Evolutionary conservation across 169 alveolate genomes (phyloP), one percentile per base, ranked within the genome.

Genomic region (Amoebophrya sp.): DNA sequence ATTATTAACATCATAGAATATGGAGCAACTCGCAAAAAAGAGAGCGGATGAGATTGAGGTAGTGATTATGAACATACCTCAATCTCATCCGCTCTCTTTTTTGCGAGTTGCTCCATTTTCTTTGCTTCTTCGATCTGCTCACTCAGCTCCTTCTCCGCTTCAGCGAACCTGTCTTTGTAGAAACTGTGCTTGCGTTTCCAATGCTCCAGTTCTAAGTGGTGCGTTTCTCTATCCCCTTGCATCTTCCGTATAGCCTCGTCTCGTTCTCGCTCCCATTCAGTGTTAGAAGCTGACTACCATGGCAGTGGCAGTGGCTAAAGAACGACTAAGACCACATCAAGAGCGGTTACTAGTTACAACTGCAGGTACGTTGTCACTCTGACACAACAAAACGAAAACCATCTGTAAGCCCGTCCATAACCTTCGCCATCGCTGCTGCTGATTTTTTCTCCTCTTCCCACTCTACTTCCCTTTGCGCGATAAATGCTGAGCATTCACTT

Each of bases 161-260:
- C 83, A 26, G 39, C 83, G n/a, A 65, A 65, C 36, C 83, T 29
- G 83, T 65, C 83, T 65, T 65, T 65, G 83, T 65, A 65, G 83
- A 26, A 65, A 36, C 83, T 65, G 83, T 65, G 83, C 26, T 65
- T 65, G 39, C 83, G 83, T 26, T 65, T 65, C 83, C 83, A 65
- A 36, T 65, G 83, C 83, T 65, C 83, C 2, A 65, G 33, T 36
- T 65, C 83, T 18, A 65, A 36, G 39, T 6, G 39, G 33, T 65
- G 83, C 83, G 12, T 10, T 26, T 65, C 83, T 6, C 83, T 29
- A 36, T 65, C 83, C 33, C n/a, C n/a, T 18, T 65, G 36, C 33
- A 65, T 29, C 33, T 65, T 65, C 33, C n/a, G 18, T 26, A 26
- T 6, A 29, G n/a, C 33, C 26, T 6, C 33, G 83, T 1, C 83